Conservation (phyloP, 208 protist species). For the Endotrypanum monterogeii region DNA sequence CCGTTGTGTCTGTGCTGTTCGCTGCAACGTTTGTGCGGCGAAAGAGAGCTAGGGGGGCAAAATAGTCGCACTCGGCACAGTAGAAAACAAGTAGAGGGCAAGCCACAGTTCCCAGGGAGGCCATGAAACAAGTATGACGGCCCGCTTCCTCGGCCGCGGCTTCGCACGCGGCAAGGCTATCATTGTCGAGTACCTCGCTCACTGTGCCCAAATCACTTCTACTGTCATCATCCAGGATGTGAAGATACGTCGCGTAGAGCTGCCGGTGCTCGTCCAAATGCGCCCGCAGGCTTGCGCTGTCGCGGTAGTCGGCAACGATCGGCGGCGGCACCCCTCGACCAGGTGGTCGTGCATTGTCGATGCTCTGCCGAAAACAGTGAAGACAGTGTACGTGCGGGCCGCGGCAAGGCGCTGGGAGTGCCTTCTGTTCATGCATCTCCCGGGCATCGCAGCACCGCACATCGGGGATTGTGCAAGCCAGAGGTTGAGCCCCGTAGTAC, state of each 20-base stretch:
- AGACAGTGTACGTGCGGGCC: constrained; percentile 56
- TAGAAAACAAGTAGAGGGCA: constrained; percentile 53
- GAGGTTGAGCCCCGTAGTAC: constrained; percentile 9
- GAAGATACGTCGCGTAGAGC: constrained; percentile 25
- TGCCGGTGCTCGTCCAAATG: constrained; percentile 24
- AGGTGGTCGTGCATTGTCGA: constrained; percentile 9
- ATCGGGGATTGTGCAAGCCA: constrained; percentile 16
- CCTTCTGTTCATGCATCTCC: constrained; percentile 15
- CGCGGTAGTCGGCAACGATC: constrained; percentile 33
- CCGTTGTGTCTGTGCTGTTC: background rate
- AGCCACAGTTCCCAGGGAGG: constrained; percentile 41
- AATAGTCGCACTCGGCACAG: constrained; percentile 57
- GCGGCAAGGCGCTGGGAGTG: constrained; percentile 13
- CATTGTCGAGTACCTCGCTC: constrained; percentile 20
- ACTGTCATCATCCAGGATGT: constrained; percentile 37
- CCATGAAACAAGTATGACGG: constrained; percentile 61
- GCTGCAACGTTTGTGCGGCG: background rate
- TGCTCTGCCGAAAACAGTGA: constrained; percentile 37
- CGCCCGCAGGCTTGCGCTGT: constrained; percentile 18
- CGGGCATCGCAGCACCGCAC: constrained; percentile 33
- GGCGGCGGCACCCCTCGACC: constrained; percentile 31
- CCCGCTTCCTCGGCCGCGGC: constrained; percentile 40
- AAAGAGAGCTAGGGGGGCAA: constrained; percentile 53
- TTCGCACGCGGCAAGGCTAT: constrained; percentile 39
- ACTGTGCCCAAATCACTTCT: background rate